Evolutionary conservation across 2,329 filamentous ascomycete genomes (phyloP).

Genomic region (Botrytis aclada): DNA sequence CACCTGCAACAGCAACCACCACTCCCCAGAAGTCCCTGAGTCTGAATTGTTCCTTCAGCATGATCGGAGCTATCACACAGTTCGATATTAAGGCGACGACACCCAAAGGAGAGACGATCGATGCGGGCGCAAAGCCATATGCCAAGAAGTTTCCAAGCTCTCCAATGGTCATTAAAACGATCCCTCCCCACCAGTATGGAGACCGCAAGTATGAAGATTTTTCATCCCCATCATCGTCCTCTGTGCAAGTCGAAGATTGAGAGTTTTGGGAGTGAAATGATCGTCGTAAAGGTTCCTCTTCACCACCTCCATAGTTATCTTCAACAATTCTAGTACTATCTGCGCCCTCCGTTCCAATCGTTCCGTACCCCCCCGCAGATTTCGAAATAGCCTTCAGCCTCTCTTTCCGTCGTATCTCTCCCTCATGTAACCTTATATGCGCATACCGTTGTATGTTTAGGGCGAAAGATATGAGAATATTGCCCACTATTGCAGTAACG

Average conservation of each 20-base stretch:
- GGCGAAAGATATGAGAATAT: conserved; percentile 89
- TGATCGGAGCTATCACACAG: conserved; percentile 90
- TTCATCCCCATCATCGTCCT: conserved; percentile 36
- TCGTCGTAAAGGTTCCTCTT: conserved; percentile 51
- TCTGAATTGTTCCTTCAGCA: conserved; percentile 89
- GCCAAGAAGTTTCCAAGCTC: conserved; percentile 96
- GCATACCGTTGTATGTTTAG: conserved; percentile 96
- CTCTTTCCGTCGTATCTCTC: conserved; percentile 58
- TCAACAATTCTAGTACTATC: conserved; percentile 30
- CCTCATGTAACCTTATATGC: conserved; percentile 76
- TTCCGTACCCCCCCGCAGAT: conserved; percentile 43
- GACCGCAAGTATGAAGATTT: conserved; percentile 76
- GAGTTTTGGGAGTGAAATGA: conserved; percentile 49
- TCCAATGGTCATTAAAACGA: conserved; percentile 86
- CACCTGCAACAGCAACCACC: conserved; percentile 78
- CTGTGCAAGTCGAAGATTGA: conserved; percentile 40
- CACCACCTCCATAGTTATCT: conserved; percentile 39
- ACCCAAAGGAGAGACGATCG: conserved; percentile 92
- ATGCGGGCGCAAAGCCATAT: conserved; percentile 95
- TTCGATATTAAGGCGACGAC: conserved; percentile 97
- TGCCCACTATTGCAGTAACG: conserved; percentile 85
- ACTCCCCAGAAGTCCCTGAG: conserved; percentile 84
- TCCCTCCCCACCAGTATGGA: conserved; percentile 94
- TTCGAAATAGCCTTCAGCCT: conserved; percentile 50
- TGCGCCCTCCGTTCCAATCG: conserved; percentile 45